phyloP scores from a whole-genome alignment of 2,329 filamentous ascomycete species.

The Penicillium glabrum region DNA sequence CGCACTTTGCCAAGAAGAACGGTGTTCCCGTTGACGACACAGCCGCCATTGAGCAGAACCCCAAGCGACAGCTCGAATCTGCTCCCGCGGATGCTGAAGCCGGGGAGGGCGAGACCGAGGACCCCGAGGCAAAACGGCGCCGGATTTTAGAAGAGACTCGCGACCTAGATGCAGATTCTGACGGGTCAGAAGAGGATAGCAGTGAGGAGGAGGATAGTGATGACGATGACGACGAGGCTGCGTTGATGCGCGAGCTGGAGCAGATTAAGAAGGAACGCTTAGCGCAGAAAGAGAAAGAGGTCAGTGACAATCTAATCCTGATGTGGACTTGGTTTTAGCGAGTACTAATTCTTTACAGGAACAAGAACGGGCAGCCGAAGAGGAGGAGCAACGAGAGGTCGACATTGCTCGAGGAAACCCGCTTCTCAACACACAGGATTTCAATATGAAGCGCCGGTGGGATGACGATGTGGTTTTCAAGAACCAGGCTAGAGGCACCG shows the following conservation, averaged over 20 bases:
- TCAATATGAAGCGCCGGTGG: slow-evolving; percentile 84
- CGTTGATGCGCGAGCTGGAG: slow-evolving; percentile 87
- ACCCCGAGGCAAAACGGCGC: slow-evolving; percentile 77
- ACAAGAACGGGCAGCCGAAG: slow-evolving; percentile 73
- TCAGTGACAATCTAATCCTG: too few relatives aligned
- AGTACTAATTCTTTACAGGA: slow-evolving; percentile 54
- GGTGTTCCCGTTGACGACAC: slow-evolving; percentile 56
- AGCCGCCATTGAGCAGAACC: slow-evolving; percentile 38
- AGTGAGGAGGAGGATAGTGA: slow-evolving; percentile 51
- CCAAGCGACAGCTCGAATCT: slow-evolving; percentile 66
- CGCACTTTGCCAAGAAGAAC: slow-evolving; percentile 82
- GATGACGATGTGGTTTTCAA: slow-evolving; percentile 99
- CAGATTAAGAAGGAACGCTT: slow-evolving; percentile 87
- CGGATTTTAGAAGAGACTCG: slow-evolving; percentile 84
- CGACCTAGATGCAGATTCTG: slow-evolving; percentile 81
- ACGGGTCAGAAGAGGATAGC: slow-evolving; percentile 63
- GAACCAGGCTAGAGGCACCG: slow-evolving; percentile 93
- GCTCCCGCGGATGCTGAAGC: slow-evolving; percentile 39
- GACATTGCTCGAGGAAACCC: slow-evolving; percentile 94
- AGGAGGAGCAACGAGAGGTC: slow-evolving; percentile 78
- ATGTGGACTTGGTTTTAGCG: neutral
- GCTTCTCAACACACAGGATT: slow-evolving; percentile 82
- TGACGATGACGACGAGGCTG: slow-evolving; percentile 77
- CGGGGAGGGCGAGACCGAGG: slow-evolving; percentile 51
- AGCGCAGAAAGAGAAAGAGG: slow-evolving; percentile 75